Evolutionary conservation across 2,329 filamentous ascomycete genomes (phyloP), one percentile per base, ranked within the genome.

Genomic region (Domatiomyces catenatus): DNA sequence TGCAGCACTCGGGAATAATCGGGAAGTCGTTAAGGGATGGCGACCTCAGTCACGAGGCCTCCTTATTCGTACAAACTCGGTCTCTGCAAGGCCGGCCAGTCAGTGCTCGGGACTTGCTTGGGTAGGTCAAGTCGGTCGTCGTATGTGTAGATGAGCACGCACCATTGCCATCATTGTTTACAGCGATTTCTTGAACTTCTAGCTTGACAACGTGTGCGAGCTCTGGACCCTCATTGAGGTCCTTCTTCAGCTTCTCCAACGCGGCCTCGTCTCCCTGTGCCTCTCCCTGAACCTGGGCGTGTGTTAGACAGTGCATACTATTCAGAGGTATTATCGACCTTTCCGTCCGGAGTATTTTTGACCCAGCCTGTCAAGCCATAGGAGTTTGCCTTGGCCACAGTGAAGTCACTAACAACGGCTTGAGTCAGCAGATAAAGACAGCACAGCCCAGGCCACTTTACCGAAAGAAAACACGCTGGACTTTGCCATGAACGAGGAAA

Each of bases 271-370:
- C 72, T 26, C 87, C 89, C 64, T 96, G 90, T 4, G 83, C 88
- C 68, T 95, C 89, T 22, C 90, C 90, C 62, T 86, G 80, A 46
- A 96, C 89, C 86, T 94, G 57, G 3, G 26, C 15, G 5, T 7
- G 10, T 18, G 8, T 39, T 18, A 48, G 46, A 42, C 44, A 18
- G 10, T 49, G 39, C 39, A 26, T 5, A 42, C 15, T 8, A 24
- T 54, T 10, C 42, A 20, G 15, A 3, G 3, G 3, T 24, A 3
- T 24, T 20, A 43, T 20, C 18, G 15, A 73, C 71, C 59, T 66
- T 66, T 55, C 68, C 70, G 50, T 70, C 68, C 5, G 61, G 61
- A 6, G 69, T 72, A 51, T 75, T 75, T 50, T 63, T 66, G 3
- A 74, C 71, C 60, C 64, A 75, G 22, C 73, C 73, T 8, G 66